Conservation (phyloP, 805 yeast genomes). For the Pichia cephalocereana region DNA sequence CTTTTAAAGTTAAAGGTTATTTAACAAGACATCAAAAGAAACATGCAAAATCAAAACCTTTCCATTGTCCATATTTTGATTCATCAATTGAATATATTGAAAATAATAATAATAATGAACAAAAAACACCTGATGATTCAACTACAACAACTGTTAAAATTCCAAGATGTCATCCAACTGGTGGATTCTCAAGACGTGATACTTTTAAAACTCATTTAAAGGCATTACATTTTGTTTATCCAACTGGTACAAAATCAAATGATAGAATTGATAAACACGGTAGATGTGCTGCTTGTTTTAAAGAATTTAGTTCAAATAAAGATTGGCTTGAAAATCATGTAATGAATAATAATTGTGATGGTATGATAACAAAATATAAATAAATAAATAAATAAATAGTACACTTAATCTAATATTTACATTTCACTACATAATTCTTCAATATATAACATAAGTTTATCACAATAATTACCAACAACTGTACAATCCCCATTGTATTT, state of each 20-base stretch:
- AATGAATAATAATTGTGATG: conserved; percentile 39
- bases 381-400: too few species aligned
- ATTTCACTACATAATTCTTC: not conserved
- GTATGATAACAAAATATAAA: conserved; percentile 19
- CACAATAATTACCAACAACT: conserved; percentile 14
- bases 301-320: conserved; percentile 37
- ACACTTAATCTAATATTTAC: too few species aligned
- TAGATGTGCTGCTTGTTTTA: conserved; percentile 47
- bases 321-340: conserved; percentile 46
- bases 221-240: conserved; percentile 48
- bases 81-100: conserved; percentile 1
- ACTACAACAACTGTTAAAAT: conserved; percentile 12
- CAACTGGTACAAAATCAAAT: conserved; percentile 42
- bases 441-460: conserved; percentile 13
- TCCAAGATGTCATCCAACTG: conserved; percentile 44
- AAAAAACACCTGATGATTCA: too few species aligned
- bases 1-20: conserved; percentile 44
- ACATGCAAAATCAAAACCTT: conserved; percentile 42
- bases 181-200: conserved; percentile 52
- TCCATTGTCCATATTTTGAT: conserved; percentile 42
- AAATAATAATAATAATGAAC: not conserved
- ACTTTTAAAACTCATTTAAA: conserved; percentile 51
- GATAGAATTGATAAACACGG: conserved; percentile 37
- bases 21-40: conserved; percentile 48
- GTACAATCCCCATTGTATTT: conserved; percentile 16